Evolutionary conservation across 2,329 filamentous ascomycete genomes (phyloP).

Genomic region (Fusarium tupiense): DNA sequence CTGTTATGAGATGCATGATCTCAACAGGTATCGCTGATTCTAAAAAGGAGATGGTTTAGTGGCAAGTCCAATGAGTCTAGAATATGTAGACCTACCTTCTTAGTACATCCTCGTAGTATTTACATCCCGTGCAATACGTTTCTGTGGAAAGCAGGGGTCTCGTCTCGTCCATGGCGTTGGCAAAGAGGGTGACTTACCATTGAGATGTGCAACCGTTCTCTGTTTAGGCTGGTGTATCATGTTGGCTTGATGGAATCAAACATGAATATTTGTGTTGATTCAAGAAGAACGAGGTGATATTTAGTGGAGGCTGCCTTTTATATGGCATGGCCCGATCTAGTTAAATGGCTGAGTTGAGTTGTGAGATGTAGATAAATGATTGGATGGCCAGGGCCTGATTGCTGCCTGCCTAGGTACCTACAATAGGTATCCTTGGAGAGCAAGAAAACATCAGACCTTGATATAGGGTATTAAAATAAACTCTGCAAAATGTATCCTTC

Average conservation of each 20-base stretch:
- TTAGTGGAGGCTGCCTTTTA: not conserved
- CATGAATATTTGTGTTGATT: not conserved
- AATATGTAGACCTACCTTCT: not conserved
- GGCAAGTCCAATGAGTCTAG: not conserved
- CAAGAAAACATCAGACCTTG: not conserved
- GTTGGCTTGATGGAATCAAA: not conserved
- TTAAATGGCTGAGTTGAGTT: not conserved
- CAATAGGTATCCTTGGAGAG: not conserved
- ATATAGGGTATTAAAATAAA: not conserved
- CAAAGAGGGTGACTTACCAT: not conserved
- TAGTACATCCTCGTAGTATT: not conserved
- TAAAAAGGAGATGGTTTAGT: not conserved
- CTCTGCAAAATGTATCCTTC: not conserved
- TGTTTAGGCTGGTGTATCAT: not conserved
- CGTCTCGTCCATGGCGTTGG: not conserved
- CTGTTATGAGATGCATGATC: conserved; percentile 15
- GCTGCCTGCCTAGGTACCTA: not conserved
- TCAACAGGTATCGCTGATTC: conserved; percentile 20
- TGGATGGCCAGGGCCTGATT: not conserved
- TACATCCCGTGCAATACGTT: not conserved
- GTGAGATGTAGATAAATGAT: not conserved
- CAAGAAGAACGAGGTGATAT: not conserved
- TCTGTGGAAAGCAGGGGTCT: not conserved
- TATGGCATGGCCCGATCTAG: not conserved
- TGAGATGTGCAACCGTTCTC: not conserved